These are phyloP conservation scores for Chrysoporthe austroafricana DNA, from an alignment of 2,329 filamentous ascomycete species.

Conservation along the genomic window DNA sequence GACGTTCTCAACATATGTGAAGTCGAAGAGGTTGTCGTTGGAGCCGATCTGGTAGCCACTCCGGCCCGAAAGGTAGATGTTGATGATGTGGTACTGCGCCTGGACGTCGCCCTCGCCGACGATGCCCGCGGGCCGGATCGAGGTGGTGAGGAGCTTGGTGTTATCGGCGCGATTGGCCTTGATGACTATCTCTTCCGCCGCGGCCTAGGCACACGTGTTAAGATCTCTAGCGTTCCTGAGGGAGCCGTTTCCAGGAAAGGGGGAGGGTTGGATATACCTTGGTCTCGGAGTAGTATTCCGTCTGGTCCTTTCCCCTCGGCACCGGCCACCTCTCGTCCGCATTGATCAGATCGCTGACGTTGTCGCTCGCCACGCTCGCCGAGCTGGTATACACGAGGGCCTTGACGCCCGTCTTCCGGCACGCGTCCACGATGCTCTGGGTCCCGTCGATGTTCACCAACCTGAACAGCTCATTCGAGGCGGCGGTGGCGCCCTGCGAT, in stretches of 20 bases:
- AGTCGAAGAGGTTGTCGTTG: conserved; percentile 66
- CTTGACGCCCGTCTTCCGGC: conserved; percentile 71
- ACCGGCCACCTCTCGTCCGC: conserved; percentile 83
- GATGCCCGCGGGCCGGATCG: conserved; percentile 85
- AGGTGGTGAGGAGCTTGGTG: conserved; percentile 70
- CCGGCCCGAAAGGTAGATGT: conserved; percentile 69
- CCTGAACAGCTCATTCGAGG: conserved; percentile 67
- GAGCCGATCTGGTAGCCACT: conserved; percentile 80
- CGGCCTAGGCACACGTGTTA: conserved; percentile 51
- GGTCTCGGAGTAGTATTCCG: conserved; percentile 86
- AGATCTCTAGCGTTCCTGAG: neutral
- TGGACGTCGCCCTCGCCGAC: conserved; percentile 89
- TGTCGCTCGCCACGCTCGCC: conserved; percentile 85
- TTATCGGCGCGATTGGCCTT: conserved; percentile 67
- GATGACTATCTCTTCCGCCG: conserved; percentile 81
- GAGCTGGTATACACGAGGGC: conserved; percentile 91
- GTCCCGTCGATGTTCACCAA: conserved; percentile 92
- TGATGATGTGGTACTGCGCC: conserved; percentile 72
- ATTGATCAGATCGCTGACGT: conserved; percentile 76
- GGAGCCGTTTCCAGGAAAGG: neutral
- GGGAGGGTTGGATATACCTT: conserved; percentile 61
- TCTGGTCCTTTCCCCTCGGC: conserved; percentile 70
- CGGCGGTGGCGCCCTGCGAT: conserved; percentile 55
- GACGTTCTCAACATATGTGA: conserved; percentile 67
- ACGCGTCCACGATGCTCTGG: conserved; percentile 73